Evolutionary conservation across 2,329 filamentous ascomycete species (phyloP).

Genomic region (Ceratocystis smalleyi): DNA sequence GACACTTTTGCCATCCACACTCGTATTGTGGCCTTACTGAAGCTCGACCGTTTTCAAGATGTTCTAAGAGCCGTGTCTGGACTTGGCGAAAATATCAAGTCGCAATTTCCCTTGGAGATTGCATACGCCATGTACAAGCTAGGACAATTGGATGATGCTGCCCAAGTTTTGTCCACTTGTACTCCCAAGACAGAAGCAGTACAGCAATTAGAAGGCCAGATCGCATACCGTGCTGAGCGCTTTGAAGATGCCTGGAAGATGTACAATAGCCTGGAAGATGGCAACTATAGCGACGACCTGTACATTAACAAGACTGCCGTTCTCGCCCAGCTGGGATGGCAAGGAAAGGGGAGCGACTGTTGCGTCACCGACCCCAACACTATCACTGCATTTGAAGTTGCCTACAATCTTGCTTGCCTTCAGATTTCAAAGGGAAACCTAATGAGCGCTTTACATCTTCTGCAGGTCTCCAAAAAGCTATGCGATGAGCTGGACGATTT

Average conservation of each 20-base stretch:
- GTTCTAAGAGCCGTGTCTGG: constrained; percentile 53
- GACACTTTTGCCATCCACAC: constrained; percentile 49
- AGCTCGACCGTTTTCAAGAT: constrained; percentile 70
- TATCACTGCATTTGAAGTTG: constrained; percentile 58
- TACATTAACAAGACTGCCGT: constrained; percentile 60
- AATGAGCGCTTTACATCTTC: constrained; percentile 45
- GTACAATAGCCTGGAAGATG: constrained; percentile 37
- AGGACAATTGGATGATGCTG: constrained; percentile 51
- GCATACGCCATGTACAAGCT: constrained; percentile 76
- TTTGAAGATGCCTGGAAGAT: constrained; percentile 50
- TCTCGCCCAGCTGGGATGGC: constrained; percentile 58
- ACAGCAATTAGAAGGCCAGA: constrained; percentile 45
- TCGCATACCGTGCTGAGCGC: constrained; percentile 58
- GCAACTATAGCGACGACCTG: constrained; percentile 57
- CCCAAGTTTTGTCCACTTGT: constrained; percentile 9
- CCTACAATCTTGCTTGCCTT: constrained; percentile 64
- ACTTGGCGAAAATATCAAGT: constrained; percentile 44
- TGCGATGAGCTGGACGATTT: constrained; percentile 62
- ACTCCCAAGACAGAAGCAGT: constrained; percentile 24
- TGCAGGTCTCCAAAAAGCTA: constrained; percentile 54
- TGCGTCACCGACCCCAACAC: neutral
- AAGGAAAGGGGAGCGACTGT: constrained; percentile 32
- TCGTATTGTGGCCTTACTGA: constrained; percentile 58
- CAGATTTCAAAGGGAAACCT: constrained; percentile 56
- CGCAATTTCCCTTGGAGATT: constrained; percentile 50